Evolutionary conservation across 1,284 basidiomycete species (phyloP), one percentile per base, ranked within the genome.

Genomic region (Neolentinus lepideus): DNA sequence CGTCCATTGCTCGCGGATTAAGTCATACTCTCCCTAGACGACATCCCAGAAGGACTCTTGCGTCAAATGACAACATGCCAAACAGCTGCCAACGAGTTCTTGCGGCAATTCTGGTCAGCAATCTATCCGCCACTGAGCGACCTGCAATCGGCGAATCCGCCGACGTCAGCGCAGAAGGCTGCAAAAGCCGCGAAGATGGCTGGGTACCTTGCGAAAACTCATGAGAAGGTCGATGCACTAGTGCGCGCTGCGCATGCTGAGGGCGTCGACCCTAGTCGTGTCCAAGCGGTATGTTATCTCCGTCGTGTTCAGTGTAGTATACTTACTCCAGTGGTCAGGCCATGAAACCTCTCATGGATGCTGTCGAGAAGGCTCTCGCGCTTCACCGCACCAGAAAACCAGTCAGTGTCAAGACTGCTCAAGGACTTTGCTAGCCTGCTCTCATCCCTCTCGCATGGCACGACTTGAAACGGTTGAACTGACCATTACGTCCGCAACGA

Each of bases 31-130:
- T 26, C 38, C 43, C 8, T 26, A 93, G 92, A 83, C 56, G 85
- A 90, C 27, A 83, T 98, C 24, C 93, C 95, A 0, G 84, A 90
- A 27, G 74, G 73, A 1, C 72, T 98, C 22, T 84, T 92, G 61
- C 77, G 84, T 53, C 85, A 92, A 67, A 88, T 98, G 79, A 83
- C 84, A 9, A 90, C 90, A 0, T 90, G 91, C 63, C 94, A 98
- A 65, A 94, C 92, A 0, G 88, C 94, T 1, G 89, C 94, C 1
- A 94, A 92, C 62, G 96, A 99, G 69, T 98, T 98, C 68, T 76
- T 99, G 10, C 84, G 96, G 10, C 96, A 98, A 67, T 98, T 94
- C 67, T 99, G 95, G 94, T 80, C 88, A 10, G 82, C 93, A 0
- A 81, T 92, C 52, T 88, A 95, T 56, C 95, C 95, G 1, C 81